These are phyloP conservation scores for Xylariaceae sp. DNA, from an alignment of 2,329 filamentous ascomycete genomes.

Conservation along the genomic window DNA sequence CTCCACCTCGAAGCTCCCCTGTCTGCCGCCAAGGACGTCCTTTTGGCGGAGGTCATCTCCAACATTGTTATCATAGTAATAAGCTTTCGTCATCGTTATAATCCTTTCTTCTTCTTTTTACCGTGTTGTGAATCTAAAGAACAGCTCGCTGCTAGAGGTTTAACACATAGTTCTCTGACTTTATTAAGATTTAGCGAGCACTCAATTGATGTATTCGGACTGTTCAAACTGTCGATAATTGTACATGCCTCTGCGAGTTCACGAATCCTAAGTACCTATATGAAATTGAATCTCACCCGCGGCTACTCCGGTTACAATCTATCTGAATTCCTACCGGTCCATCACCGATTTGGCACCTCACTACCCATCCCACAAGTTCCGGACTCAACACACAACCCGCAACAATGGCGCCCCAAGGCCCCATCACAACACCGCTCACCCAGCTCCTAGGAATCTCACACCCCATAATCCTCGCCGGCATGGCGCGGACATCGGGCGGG, in stretches of 20 bases:
- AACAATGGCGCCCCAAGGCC: conserved; percentile 52
- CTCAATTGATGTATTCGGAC: background rate
- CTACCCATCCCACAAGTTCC: background rate
- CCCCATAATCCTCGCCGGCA: conserved; percentile 90
- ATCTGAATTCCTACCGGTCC: background rate
- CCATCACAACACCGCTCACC: conserved; percentile 79
- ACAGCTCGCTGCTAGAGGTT: background rate
- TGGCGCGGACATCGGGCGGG: conserved; percentile 85
- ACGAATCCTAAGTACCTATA: no score
- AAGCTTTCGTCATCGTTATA: background rate
- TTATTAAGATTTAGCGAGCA: background rate
- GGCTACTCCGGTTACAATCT: background rate
- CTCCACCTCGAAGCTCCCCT: conserved; percentile 14
- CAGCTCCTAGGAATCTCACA: conserved; percentile 82
- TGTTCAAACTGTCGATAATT: background rate
- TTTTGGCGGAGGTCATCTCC: background rate
- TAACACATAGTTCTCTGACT: background rate
- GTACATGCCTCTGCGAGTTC: no score
- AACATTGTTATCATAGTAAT: background rate
- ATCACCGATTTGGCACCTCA: background rate
- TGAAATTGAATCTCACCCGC: background rate
- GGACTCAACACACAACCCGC: background rate
- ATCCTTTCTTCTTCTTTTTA: background rate
- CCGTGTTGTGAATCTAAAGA: background rate
- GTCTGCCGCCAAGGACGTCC: background rate